Conservation (phyloP, 2,329 filamentous ascomycete genomes). For the Aspergillus phoenicis region DNA sequence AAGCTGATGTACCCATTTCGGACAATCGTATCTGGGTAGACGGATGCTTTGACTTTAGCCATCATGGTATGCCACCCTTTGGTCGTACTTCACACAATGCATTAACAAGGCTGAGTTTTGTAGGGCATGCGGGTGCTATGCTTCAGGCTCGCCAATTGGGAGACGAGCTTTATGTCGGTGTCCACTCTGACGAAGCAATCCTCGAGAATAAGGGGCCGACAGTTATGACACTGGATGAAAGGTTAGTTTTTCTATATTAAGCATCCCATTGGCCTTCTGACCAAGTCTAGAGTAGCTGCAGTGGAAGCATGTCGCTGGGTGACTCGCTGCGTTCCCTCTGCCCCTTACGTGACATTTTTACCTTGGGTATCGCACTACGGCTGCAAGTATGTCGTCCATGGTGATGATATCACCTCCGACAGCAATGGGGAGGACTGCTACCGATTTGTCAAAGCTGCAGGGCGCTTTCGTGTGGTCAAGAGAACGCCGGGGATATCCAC, state of each 20-base stretch:
- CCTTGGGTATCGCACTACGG: constrained; percentile 95
- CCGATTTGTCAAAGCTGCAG: constrained; percentile 91
- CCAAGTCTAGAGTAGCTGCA: constrained; percentile 67
- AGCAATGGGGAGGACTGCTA: constrained; percentile 94
- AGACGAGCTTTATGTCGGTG: constrained; percentile 82
- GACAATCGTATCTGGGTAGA: constrained; percentile 93
- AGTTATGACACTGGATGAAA: constrained; percentile 91
- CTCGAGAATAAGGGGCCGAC: constrained; percentile 96
- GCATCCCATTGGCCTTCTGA: constrained; percentile 11
- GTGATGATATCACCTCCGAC: constrained; percentile 96
- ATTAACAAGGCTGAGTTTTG: constrained; percentile 11
- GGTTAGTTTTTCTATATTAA: constrained; percentile 50
- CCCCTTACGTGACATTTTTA: constrained; percentile 91
- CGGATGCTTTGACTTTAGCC: constrained; percentile 98
- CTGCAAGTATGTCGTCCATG: constrained; percentile 93
- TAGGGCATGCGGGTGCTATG: constrained; percentile 94
- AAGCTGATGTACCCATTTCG: constrained; percentile 59
- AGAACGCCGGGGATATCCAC: constrained; percentile 95
- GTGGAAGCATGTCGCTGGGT: constrained; percentile 96
- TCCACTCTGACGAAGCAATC: constrained; percentile 95
- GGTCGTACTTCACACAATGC: constrained; percentile 1
- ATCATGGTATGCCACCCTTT: constrained; percentile 67
- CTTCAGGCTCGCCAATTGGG: constrained; percentile 92
- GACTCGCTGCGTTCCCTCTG: constrained; percentile 77
- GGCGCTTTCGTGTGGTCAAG: constrained; percentile 94